Evolutionary conservation across 768 basidiomycete genomes (phyloP).

Genomic region (Lentinula lateritia): DNA sequence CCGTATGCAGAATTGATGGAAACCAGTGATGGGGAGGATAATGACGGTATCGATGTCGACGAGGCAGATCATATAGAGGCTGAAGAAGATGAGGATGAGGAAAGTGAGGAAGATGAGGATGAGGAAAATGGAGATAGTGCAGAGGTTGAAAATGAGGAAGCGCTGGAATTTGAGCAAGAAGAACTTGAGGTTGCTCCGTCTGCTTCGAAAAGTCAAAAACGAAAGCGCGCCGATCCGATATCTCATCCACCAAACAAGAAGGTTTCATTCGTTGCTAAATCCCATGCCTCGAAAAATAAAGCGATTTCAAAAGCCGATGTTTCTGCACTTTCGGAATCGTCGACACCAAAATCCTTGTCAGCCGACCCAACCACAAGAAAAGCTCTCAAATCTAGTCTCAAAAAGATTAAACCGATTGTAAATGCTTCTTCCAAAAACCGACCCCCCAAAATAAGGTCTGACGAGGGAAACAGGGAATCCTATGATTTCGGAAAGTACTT

Average conservation of each 20-base stretch:
- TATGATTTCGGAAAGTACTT: slow-evolving; percentile 64
- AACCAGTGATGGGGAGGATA: slow-evolving; percentile 28
- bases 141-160: slow-evolving; percentile 26
- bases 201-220: slow-evolving; percentile 37
- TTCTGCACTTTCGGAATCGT: too few relatives aligned
- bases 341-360: not conserved
- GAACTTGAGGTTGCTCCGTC: slow-evolving; percentile 21
- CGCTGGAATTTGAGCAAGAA: slow-evolving; percentile 38
- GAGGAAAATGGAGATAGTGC: slow-evolving; percentile 28
- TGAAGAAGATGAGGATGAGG: slow-evolving; percentile 30
- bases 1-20: slow-evolving; percentile 39
- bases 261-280: slow-evolving; percentile 42
- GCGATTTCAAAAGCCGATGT: not conserved
- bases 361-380: not conserved
- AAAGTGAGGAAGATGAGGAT: slow-evolving; percentile 33
- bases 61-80: slow-evolving; percentile 28
- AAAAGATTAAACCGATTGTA: slow-evolving; percentile 25
- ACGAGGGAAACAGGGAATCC: slow-evolving; percentile 26
- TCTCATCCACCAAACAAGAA: slow-evolving; percentile 38
- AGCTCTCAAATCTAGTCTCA: not conserved
- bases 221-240: slow-evolving; percentile 31
- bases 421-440: slow-evolving; percentile 28
- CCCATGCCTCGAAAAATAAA: slow-evolving; percentile 7
- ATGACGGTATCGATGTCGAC: slow-evolving; percentile 28
- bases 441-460: slow-evolving; percentile 16